A percentile compares a stretch with the other conserved stretches of the same genome.
Conservation (phyloP, 176 grass and related monocot species). For the Cymbopogon citratus region DNA sequence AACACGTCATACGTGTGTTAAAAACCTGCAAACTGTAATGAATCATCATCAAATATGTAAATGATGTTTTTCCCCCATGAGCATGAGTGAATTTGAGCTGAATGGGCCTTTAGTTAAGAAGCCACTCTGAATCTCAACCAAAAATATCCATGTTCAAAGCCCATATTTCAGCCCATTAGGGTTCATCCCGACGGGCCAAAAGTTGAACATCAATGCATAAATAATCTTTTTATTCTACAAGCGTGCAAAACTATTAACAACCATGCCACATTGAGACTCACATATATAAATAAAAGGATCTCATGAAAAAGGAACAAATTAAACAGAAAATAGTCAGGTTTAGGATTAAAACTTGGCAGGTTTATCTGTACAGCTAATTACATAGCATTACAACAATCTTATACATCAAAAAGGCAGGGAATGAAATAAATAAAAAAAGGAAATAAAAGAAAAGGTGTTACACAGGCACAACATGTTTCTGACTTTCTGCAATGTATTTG, state of each 20-base stretch:
- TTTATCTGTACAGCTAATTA: neutral
- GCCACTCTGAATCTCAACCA: neutral
- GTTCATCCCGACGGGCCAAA: neutral
- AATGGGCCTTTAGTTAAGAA: neutral
- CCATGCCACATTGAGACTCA: too few species aligned
- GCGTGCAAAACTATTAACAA: too few species aligned
- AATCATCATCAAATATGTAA: too few species aligned
- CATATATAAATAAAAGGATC: neutral
- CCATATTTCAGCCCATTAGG: neutral
- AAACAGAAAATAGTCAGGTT: neutral
- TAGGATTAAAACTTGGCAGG: neutral
- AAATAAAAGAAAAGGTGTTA: neutral
- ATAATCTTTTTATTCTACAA: too few species aligned
- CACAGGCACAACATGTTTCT: neutral
- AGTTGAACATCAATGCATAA: neutral
- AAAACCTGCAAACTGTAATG: too few species aligned
- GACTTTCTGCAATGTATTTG: conserved; percentile 9
- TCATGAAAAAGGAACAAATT: neutral
- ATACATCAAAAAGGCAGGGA: neutral
- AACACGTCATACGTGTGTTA: too few species aligned
- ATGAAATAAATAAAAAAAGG: neutral
- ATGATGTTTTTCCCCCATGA: neutral
- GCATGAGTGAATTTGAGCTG: too few species aligned
- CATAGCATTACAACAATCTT: too few species aligned
- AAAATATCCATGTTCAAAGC: neutral